Base-by-base conservation (phyloP, 2,329 filamentous ascomycete genomes). In the Chaetothyriales sp. region DNA sequence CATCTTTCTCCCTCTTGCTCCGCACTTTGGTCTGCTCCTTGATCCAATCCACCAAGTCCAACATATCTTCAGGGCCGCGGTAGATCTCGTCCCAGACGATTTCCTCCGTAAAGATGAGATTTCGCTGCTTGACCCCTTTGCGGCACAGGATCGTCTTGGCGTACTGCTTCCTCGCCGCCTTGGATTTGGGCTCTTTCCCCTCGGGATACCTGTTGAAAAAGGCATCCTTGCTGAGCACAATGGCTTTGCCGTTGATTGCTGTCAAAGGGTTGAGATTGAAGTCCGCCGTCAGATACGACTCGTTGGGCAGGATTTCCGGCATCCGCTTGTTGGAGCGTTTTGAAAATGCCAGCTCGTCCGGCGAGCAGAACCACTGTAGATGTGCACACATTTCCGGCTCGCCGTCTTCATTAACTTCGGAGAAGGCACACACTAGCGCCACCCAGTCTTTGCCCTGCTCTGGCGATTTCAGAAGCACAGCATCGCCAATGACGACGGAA, bases 291-390 rank as follows among this genome's bases (percentile, higher is more conserved):
- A 97, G 82, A 64, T 97, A 98, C 13, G 95, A 76, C 67, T 98
- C 92, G 63, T 95, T 94, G 76, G 79, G 79, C 49, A 94, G 67
- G 54, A 80, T 87, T 68, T 98, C 92, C 10, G 73, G 77, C 62
- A 88, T 76, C 70, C 53, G 53, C 19, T 33, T 46, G 44, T 58
- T 61, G 9, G 56, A 58, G 44, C 92, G 94, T 69, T 86, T 90
- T 7, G 56, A 58, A 45, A 53, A 56, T 9, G 54, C 87, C 69
- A 97, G 90, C 62, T 85, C 86, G 62, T 94, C 86, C 0, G 86
- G 88, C 0, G 86, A 89, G 19, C 69, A 70, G 65, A 98, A 95
- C 92, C 92, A 98, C 77, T 95, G 83, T 64, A 98, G 92, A 56
- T 84, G 85, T 51, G 86, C 90, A 22, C 83, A 81, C 73, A 88